Percentiles rank a stretch among this genome's conserved stretches.
phyloP scores from a whole-genome alignment of 768 basidiomycete species.

The Rhodotorula paludigena region DNA sequence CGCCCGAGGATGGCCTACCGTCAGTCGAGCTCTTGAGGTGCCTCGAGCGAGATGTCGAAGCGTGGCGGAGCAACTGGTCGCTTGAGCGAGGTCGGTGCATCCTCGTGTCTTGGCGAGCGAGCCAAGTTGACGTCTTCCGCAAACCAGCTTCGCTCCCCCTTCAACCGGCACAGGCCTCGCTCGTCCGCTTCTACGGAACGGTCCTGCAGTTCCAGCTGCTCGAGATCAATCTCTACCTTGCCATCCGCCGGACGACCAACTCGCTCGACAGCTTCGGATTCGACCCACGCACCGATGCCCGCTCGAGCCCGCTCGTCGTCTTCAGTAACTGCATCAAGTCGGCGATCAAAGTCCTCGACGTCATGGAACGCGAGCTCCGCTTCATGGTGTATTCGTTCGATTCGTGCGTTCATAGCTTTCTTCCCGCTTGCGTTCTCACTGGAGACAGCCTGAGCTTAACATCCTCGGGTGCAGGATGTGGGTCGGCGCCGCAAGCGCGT shows the following conservation, averaged over 20 bases:
- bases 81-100: not conserved
- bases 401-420: not conserved
- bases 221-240: slow-evolving; percentile 18
- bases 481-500: slow-evolving; percentile 9
- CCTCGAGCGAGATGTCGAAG: slow-evolving; percentile 1
- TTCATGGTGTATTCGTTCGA: slow-evolving; percentile 20
- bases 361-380: not conserved
- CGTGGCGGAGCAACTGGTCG: slow-evolving; percentile 9
- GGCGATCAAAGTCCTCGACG: slow-evolving; percentile 8
- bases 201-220: slow-evolving; percentile 16
- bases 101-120: fast-evolving
- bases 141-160: not conserved
- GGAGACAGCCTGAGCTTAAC: no score
- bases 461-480: not conserved
- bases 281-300: not conserved
- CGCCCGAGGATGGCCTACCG: slow-evolving; percentile 4
- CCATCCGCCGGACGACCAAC: not conserved
- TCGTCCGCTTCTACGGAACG: slow-evolving; percentile 11
- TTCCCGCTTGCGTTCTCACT: no score
- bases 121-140: no score
- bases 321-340: not conserved
- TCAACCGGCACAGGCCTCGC: not conserved
- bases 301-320: not conserved
- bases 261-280: not conserved
- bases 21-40: slow-evolving; percentile 2